Conservation (phyloP, 805 yeast species). For the Candida germanica region DNA sequence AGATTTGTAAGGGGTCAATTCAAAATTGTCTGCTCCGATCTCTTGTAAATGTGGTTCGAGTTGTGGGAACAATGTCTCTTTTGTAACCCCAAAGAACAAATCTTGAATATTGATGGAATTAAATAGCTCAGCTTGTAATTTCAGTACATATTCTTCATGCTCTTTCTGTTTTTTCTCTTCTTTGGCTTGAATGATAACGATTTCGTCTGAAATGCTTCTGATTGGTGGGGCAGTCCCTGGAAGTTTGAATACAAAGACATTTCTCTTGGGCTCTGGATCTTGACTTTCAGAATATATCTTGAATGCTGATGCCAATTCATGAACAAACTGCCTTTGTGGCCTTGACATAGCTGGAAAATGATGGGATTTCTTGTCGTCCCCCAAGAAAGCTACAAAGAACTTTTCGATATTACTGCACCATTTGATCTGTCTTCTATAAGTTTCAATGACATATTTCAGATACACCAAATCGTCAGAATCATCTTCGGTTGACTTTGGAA, state of each 20-base stretch:
- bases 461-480: conserved; percentile 32
- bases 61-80: conserved; percentile 38
- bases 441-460: conserved; percentile 43
- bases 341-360: conserved; percentile 74
- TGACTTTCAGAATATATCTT: conserved; percentile 67
- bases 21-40: conserved; percentile 4
- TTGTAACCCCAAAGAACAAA: conserved; percentile 48
- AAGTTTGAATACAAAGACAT: conserved; percentile 56
- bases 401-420: conserved; percentile 72
- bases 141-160: conserved; percentile 20
- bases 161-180: conserved; percentile 15
- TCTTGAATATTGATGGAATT: conserved; percentile 57
- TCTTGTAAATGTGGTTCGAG: conserved; percentile 22
- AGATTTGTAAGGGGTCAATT: not conserved
- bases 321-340: conserved; percentile 69
- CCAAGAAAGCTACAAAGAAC: conserved; percentile 27
- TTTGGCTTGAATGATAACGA: conserved; percentile 31
- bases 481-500: conserved; percentile 9
- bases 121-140: conserved; percentile 20
- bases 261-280: conserved; percentile 76
- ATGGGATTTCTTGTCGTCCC: conserved; percentile 30
- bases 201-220: conserved; percentile 18
- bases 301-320: conserved; percentile 59
- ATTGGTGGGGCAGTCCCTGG: conserved; percentile 36
- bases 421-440: conserved; percentile 51